Base-by-base conservation (phyloP, 2,329 filamentous ascomycete genomes). In the Alternaria panax region DNA sequence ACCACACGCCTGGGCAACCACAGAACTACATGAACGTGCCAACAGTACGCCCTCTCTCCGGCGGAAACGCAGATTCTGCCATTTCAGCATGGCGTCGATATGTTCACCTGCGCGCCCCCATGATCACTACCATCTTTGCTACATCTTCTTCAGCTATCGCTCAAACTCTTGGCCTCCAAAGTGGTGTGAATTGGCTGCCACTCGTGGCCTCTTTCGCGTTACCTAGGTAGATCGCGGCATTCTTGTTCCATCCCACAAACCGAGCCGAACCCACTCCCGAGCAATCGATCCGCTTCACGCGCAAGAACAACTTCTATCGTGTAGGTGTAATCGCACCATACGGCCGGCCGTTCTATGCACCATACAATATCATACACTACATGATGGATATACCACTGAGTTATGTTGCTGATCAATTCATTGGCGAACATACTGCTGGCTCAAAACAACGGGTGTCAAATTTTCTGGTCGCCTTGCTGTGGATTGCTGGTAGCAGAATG, bases 91-190 rank as follows among this genome's bases (percentile, higher is more conserved):
- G 25, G 42, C 50, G 50, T 32, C 27, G 16, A 53, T 63, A 62
- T 46, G 60, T 54, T 9, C 64, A 68, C 45, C 62, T 71, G 36
- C 66, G 66, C 57, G 22, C 67, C 25, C 66, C 67, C 18, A 25
- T 69, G 27, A 54, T 66, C 7, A 65, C 51, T 25, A 65, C 43
- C 40, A 45, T 56, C 12, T 16, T 61, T 24, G 34, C 61, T 3
- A 51, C 62, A 16, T 28, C 63, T 30, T 58, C 36, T 18, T 40
- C 40, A 14, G 52, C 51, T 11, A 53, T 62, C 8, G n/a, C 50
- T 28, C 51, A 54, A 22, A 8, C 48, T n/a, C 18, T 22, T 7
- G 42, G 55, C 38, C 32, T 56, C 36, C 50, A 32, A 18, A 38
- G 20, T 24, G 24, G 55, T 25, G 4, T n/a, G 12, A 25, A 60